These are phyloP conservation scores for Aspergillus intermedius DNA, from an alignment of 2,329 filamentous ascomycete genomes.

Conservation along the genomic window DNA sequence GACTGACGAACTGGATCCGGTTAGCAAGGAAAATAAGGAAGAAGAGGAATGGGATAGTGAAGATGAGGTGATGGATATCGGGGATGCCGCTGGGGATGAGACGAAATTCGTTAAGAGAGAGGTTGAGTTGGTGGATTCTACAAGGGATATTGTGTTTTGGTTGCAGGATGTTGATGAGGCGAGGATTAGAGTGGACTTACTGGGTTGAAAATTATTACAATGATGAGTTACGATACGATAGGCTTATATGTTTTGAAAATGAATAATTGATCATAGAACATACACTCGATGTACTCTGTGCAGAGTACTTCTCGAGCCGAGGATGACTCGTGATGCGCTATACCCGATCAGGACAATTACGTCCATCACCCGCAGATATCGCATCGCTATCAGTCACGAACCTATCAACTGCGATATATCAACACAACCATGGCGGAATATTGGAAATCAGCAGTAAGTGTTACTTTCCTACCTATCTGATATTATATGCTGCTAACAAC, in stretches of 20 bases:
- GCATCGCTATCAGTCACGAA: not conserved
- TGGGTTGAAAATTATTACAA: not conserved
- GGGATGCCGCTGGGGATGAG: constrained; percentile 4
- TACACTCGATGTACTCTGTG: not conserved
- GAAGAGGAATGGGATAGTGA: constrained; percentile 46
- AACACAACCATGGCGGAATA: constrained; percentile 73
- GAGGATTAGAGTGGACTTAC: constrained; percentile 61
- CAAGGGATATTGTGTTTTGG: constrained; percentile 73
- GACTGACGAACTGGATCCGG: constrained; percentile 83
- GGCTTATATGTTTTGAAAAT: not conserved
- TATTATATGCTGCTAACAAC: constrained; percentile 12
- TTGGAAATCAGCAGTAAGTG: constrained; percentile 82
- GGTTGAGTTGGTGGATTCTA: constrained; percentile 71
- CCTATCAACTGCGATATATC: not conserved
- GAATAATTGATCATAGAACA: not conserved
- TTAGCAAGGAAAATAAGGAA: constrained; percentile 56
- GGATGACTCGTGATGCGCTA: not conserved
- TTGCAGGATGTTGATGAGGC: constrained; percentile 65
- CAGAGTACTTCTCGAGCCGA: not conserved
- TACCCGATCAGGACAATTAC: not conserved
- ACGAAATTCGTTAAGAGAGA: constrained; percentile 66
- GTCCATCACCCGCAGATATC: not conserved
- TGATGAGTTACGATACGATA: not conserved
- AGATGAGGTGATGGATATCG: constrained; percentile 30
- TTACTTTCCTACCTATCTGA: not conserved